Conservation (phyloP, 352 stramenopile genomes). For the Halophytophthora batemanensis region DNA sequence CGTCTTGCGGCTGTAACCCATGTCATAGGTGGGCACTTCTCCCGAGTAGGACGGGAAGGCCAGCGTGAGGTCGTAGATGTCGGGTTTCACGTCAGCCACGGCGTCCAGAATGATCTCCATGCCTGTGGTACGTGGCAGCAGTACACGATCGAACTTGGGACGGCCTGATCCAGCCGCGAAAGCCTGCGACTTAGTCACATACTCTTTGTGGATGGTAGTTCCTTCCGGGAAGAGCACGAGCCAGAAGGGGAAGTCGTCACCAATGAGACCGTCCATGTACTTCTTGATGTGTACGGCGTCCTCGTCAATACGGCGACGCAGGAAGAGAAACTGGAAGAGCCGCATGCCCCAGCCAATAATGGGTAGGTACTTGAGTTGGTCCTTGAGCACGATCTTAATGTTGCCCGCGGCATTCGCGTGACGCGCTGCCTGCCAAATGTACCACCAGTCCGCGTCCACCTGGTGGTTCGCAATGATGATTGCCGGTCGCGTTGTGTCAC, state of each 20-base stretch:
- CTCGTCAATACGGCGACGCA: slow-evolving; percentile 78
- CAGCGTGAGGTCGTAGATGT: slow-evolving; percentile 94
- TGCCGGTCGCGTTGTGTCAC: slow-evolving; percentile 60
- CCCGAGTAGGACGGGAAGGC: slow-evolving; percentile 82
- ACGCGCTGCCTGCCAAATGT: slow-evolving; percentile 85
- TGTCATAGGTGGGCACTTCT: slow-evolving; percentile 85
- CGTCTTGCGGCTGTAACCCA: slow-evolving; percentile 82
- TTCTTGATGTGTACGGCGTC: slow-evolving; percentile 66
- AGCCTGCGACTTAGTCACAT: slow-evolving; percentile 84
- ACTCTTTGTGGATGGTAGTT: slow-evolving; percentile 88
- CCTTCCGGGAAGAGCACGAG: slow-evolving; percentile 90
- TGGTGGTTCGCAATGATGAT: slow-evolving; percentile 92
- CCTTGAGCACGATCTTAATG: slow-evolving; percentile 92
- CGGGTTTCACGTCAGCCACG: slow-evolving; percentile 75
- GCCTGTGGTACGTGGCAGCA: slow-evolving; percentile 90
- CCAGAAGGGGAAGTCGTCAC: slow-evolving; percentile 86
- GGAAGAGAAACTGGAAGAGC: slow-evolving; percentile 90
- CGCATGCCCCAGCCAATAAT: slow-evolving; percentile 89
- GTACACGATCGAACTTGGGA: slow-evolving; percentile 88
- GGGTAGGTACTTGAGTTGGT: slow-evolving; percentile 87
- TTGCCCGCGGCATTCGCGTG: slow-evolving; percentile 60
- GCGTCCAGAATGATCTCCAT: slow-evolving; percentile 92
- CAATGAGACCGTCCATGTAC: slow-evolving; percentile 77
- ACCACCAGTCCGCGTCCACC: slow-evolving; percentile 93
- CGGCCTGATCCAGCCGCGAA: slow-evolving; percentile 73